phyloP scores from a whole-genome alignment of 345 rosid genomes.

The Arabidopsis suecica region DNA sequence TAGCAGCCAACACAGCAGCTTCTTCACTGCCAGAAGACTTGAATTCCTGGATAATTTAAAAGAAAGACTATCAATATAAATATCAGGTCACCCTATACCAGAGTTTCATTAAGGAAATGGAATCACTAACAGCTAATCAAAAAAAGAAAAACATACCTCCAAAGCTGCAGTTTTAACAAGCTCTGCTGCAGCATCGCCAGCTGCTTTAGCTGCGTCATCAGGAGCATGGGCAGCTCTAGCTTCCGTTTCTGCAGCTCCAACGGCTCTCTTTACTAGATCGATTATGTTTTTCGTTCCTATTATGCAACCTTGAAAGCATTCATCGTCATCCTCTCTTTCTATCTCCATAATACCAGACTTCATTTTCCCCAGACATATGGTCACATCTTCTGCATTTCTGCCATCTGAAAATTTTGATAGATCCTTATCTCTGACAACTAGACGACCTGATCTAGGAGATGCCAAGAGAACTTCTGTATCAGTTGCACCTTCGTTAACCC shows the following conservation, averaged over 20 bases:
- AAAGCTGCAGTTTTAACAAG: slow-evolving; percentile 90
- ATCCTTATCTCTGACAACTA: slow-evolving; percentile 60
- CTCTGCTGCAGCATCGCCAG: slow-evolving; percentile 94
- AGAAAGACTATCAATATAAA: slow-evolving; percentile 21
- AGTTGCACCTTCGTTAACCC: slow-evolving; percentile 58
- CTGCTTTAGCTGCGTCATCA: slow-evolving; percentile 87
- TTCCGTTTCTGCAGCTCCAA: slow-evolving; percentile 94
- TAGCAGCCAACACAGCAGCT: slow-evolving; percentile 90
- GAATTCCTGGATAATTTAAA: slow-evolving; percentile 58
- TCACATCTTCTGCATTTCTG: slow-evolving; percentile 60
- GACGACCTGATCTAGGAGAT: slow-evolving; percentile 76
- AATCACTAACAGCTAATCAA: slow-evolving; percentile 26
- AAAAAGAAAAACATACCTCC: slow-evolving; percentile 56
- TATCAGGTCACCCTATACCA: slow-evolving; percentile 3
- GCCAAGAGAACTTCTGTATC: slow-evolving; percentile 64
- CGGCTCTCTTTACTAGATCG: slow-evolving; percentile 80
- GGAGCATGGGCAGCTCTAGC: slow-evolving; percentile 91
- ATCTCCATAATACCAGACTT: slow-evolving; percentile 50
- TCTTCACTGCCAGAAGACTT: slow-evolving; percentile 73
- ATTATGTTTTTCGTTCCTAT: slow-evolving; percentile 81
- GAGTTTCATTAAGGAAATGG: slow-evolving; percentile 8
- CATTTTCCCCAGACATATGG: slow-evolving; percentile 50
- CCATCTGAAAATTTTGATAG: slow-evolving; percentile 55
- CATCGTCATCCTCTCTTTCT: slow-evolving; percentile 77
- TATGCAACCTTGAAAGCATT: slow-evolving; percentile 76